Conservation (phyloP, 1,139 yeast genomes). For the Candida sanyaensis region DNA sequence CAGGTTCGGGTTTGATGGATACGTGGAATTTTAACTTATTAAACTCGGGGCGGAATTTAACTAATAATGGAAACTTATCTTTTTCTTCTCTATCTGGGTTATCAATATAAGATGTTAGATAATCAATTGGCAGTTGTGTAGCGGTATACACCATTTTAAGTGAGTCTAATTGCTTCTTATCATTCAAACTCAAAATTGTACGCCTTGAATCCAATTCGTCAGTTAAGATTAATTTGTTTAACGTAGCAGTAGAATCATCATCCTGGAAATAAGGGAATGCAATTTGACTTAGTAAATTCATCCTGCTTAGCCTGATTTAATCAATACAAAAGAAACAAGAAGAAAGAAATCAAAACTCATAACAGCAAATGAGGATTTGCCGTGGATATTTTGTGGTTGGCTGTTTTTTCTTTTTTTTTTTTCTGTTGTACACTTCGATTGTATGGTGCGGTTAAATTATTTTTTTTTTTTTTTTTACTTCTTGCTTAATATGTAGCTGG, state of each 20-base stretch:
- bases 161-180: conserved; percentile 17
- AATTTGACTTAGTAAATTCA: conserved; percentile 16
- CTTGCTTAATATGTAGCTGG: no score
- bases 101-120: conserved; percentile 27
- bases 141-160: conserved; percentile 17
- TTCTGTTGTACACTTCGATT: no score
- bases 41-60: conserved; percentile 24
- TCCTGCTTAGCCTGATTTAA: neutral
- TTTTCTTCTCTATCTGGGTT: conserved; percentile 18
- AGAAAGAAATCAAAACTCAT: neutral
- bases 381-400: neutral
- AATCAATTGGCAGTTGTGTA: conserved; percentile 15
- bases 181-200: conserved; percentile 20
- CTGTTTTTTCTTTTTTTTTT: neutral
- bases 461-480: neutral
- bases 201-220: conserved; percentile 23
- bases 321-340: neutral
- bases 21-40: conserved; percentile 30
- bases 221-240: conserved; percentile 26
- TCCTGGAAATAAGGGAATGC: conserved; percentile 29
- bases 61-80: conserved; percentile 26
- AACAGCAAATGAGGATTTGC: neutral
- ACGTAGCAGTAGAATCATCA: conserved; percentile 16
- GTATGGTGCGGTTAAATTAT: neutral
- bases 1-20: conserved; percentile 18